Evolutionary conservation across 805 yeast genomes (phyloP).

Genomic region (Lachancea nothofagi): DNA sequence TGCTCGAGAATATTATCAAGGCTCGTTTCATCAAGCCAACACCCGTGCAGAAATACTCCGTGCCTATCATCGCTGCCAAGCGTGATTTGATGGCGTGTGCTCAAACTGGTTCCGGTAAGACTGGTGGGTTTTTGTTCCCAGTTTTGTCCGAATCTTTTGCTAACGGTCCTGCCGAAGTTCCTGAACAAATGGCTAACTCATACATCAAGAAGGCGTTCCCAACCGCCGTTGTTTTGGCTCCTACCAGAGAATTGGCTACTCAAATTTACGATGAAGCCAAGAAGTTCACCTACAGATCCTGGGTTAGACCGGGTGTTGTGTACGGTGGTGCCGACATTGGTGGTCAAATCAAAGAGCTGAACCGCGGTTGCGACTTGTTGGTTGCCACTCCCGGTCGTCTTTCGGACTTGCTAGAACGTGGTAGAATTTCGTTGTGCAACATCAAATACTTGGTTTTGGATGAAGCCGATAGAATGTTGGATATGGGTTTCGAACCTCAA

Average conservation of each 20-base stretch:
- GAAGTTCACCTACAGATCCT: slow-evolving; percentile 94
- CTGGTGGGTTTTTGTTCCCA: slow-evolving; percentile 99
- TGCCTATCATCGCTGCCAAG: slow-evolving; percentile 83
- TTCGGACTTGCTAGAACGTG: slow-evolving; percentile 92
- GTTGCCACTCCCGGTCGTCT: slow-evolving; percentile 99
- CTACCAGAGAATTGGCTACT: slow-evolving; percentile 97
- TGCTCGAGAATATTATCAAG: slow-evolving; percentile 78
- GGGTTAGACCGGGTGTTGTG: slow-evolving; percentile 95
- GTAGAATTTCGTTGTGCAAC: slow-evolving; percentile 80
- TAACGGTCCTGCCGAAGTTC: slow-evolving; percentile 72
- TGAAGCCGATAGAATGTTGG: slow-evolving; percentile 99
- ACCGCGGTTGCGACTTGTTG: slow-evolving; percentile 89
- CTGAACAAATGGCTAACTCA: slow-evolving; percentile 33
- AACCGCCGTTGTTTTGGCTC: slow-evolving; percentile 92
- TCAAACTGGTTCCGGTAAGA: slow-evolving; percentile 98
- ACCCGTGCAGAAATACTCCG: slow-evolving; percentile 91
- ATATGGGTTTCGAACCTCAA: slow-evolving; percentile 99
- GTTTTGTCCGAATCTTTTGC: slow-evolving; percentile 86
- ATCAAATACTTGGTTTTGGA: slow-evolving; percentile 92
- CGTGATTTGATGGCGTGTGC: slow-evolving; percentile 97
- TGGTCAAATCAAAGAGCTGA: slow-evolving; percentile 78
- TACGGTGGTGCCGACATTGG: slow-evolving; percentile 98
- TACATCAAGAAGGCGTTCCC: slow-evolving; percentile 82
- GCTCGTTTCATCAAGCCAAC: slow-evolving; percentile 96
- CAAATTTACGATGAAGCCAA: slow-evolving; percentile 95